Conservation (phyloP, 306 rosid species). For the Quercus berberidifolia region DNA sequence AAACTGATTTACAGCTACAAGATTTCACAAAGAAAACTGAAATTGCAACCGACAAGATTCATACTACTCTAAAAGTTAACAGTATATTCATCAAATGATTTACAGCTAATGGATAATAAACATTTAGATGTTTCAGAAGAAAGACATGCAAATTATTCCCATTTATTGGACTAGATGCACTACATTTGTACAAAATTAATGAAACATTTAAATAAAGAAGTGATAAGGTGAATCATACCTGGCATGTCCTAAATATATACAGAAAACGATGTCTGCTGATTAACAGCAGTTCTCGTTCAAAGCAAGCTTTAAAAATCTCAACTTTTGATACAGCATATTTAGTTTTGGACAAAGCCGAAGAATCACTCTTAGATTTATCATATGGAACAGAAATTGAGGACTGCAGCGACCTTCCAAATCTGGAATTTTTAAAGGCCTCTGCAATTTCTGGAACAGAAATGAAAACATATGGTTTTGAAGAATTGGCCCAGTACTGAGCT, state of each 20-base stretch:
- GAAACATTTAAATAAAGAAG: not conserved
- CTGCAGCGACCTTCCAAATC: slow-evolving; percentile 50
- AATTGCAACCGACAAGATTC: not conserved
- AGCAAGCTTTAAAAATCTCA: slow-evolving; percentile 66
- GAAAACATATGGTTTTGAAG: slow-evolving; percentile 58
- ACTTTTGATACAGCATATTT: slow-evolving; percentile 52
- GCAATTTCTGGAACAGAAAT: slow-evolving; percentile 66
- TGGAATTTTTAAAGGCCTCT: slow-evolving; percentile 57
- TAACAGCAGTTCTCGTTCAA: slow-evolving; percentile 58
- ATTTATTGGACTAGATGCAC: not conserved
- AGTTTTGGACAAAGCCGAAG: slow-evolving; percentile 56
- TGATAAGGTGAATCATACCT: slow-evolving; percentile 42
- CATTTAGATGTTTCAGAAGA: not conserved
- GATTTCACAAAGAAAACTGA: not conserved
- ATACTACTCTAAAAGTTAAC: not conserved
- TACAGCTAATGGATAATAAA: not conserved
- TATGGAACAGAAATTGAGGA: slow-evolving; percentile 37
- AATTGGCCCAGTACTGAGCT: slow-evolving; percentile 85
- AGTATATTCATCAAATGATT: not conserved
- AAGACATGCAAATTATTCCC: not conserved
- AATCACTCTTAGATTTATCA: slow-evolving; percentile 54
- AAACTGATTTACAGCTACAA: not conserved
- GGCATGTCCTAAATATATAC: slow-evolving; percentile 71
- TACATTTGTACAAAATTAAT: not conserved
- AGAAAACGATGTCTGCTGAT: slow-evolving; percentile 72